Base-by-base conservation (phyloP, 306 rosid genomes). In the Vigna unguiculata region DNA sequence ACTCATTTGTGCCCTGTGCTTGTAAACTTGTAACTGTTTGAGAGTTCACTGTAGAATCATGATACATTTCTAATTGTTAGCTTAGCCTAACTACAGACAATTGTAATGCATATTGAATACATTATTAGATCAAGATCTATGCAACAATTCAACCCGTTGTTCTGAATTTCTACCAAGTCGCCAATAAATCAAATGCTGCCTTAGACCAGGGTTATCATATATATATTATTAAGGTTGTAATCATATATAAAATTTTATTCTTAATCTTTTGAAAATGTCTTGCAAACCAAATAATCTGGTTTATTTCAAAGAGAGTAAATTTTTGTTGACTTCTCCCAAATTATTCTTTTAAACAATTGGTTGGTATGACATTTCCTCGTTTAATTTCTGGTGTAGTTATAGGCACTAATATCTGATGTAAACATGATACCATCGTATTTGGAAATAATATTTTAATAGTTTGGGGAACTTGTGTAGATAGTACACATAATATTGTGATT, bases 121-220 rank as follows among this genome's bases (percentile, higher is more conserved):
- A 4, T 34, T 51, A 46, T 51, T 21, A 58, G 12, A 12, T 38
- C 22, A 74, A 52, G 66, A 60, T 54, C 69, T 17, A 25, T 58
- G 38, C 10, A 24, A 24, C 13, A 22, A 57, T 24, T 34, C 17
- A 53, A 45, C 14, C 75, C 24, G 30, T 45, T 25, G n/a, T 47
- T 58, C 47, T 17, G 52, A 25, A 38, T 58, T 47, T 19, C 17
- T 38, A 38, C 49, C 36, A 24, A 68, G 22, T 73, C 67, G 10
- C 66, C 45, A 11, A 14, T 34, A 14, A 49, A 74, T 62, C 38
- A 78, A 58, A 58, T 46, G 20, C 82, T 9, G 12, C 76, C 76
- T 25, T 66, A 68, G 21, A 41, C 54, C 55, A 38, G n/a, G 68
- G 43, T 60, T 65, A 20, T 40, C 62, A 38, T 52, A 65, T 46